Conservation (phyloP, 2,329 filamentous ascomycete genomes). For the Trichoderma cornu-damae region DNA sequence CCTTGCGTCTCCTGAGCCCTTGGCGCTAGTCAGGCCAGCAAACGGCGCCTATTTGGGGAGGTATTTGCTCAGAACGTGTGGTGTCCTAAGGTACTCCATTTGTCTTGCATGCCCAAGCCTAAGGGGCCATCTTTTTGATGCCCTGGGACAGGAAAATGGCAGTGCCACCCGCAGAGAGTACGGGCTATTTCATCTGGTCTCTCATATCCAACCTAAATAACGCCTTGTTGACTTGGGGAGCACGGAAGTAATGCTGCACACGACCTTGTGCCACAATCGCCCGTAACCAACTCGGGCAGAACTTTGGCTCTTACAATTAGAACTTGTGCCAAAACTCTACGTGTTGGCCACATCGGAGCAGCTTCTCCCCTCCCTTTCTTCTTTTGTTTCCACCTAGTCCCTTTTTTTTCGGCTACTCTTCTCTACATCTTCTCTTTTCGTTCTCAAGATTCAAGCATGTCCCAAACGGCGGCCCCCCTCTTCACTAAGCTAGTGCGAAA, state of each 20-base stretch:
- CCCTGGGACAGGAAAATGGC: neutral
- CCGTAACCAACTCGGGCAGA: neutral
- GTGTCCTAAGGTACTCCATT: slow-evolving; percentile 11
- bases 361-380: neutral
- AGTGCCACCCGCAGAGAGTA: neutral
- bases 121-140: neutral
- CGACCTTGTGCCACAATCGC: neutral
- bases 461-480: neutral
- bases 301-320: neutral
- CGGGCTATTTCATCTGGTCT: neutral
- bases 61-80: neutral
- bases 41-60: slow-evolving; percentile 6
- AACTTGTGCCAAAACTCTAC: neutral
- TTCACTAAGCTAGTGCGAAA: slow-evolving; percentile 12
- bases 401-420: neutral
- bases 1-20: neutral
- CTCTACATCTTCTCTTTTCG: neutral
- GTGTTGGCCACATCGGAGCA: neutral
- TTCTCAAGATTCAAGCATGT: neutral
- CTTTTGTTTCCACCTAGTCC: neutral
- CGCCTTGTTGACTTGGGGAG: neutral
- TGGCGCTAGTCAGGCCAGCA: slow-evolving; percentile 3
- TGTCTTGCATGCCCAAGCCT: neutral
- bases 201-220: slow-evolving; percentile 3
- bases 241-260: too few species aligned